Percentiles rank a stretch among this genome's conserved stretches.
Evolutionary conservation across 2,329 filamentous ascomycete genomes (phyloP).

Genomic region (Alternaria atra): DNA sequence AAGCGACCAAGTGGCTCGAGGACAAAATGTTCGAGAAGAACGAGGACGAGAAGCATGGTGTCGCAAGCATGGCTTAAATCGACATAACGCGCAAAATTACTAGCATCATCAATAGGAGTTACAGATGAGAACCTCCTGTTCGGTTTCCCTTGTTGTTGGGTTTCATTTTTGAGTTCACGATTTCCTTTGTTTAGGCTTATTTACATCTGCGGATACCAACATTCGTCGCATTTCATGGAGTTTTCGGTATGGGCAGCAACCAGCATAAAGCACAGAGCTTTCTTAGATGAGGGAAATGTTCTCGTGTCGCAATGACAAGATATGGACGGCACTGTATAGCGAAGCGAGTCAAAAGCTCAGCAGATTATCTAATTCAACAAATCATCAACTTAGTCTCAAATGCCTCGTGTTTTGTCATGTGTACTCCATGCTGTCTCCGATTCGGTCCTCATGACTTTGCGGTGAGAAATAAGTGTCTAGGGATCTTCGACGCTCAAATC

Average conservation of each 20-base stretch:
- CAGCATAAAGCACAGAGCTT: slow-evolving; percentile 6
- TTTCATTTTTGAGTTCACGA: slow-evolving; percentile 9
- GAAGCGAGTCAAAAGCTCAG: slow-evolving; percentile 1
- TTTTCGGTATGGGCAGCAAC: slow-evolving; percentile 1
- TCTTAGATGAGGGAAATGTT: slow-evolving; percentile 7
- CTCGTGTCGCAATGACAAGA: slow-evolving; percentile 1
- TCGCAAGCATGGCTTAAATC: slow-evolving; percentile 35
- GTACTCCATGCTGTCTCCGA: background rate
- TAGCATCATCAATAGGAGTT: background rate
- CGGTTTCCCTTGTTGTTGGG: background rate
- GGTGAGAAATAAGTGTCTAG: background rate
- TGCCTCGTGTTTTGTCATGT: background rate
- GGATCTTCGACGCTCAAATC: background rate
- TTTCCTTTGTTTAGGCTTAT: slow-evolving; percentile 10
- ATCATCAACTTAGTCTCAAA: background rate
- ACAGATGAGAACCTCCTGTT: slow-evolving; percentile 20
- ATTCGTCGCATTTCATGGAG: slow-evolving; percentile 13
- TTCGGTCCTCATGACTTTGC: background rate
- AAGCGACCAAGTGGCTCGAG: slow-evolving; percentile 59
- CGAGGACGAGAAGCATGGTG: slow-evolving; percentile 49
- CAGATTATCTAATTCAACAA: slow-evolving; percentile 10
- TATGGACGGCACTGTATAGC: slow-evolving; percentile 5
- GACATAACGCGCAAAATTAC: background rate
- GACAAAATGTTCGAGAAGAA: slow-evolving; percentile 58
- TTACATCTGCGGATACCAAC: slow-evolving; percentile 15